Percentiles rank a stretch among this genome's conserved stretches.
Evolutionary conservation across 768 basidiomycete genomes (phyloP).

Genomic region (Tulasnella sp.): DNA sequence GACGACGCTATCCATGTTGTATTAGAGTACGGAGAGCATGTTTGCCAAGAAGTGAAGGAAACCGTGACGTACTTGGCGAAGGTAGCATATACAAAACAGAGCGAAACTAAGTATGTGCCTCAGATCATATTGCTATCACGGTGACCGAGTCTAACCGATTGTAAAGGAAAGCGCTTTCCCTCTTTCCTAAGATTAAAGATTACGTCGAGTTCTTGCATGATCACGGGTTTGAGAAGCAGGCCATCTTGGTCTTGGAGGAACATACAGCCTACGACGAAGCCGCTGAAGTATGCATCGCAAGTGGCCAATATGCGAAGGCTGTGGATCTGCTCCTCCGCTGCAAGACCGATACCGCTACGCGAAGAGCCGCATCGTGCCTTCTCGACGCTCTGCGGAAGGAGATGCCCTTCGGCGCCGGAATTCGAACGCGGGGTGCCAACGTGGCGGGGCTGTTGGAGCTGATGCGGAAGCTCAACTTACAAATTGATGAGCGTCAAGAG

Average conservation of each 20-base stretch:
- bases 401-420: neutral
- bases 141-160: neutral
- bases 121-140: neutral
- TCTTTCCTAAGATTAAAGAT: slow-evolving; percentile 44
- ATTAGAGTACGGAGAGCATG: slow-evolving; percentile 22
- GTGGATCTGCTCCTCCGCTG: neutral
- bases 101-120: slow-evolving; percentile 28
- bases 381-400: neutral
- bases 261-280: slow-evolving; percentile 38
- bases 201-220: slow-evolving; percentile 45
- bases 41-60: slow-evolving; percentile 26
- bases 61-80: slow-evolving; percentile 36
- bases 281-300: slow-evolving; percentile 39
- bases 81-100: slow-evolving; percentile 35
- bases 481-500: too few species aligned
- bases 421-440: neutral
- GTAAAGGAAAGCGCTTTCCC: slow-evolving; percentile 34
- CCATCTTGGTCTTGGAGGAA: slow-evolving; percentile 34
- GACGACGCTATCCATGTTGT: slow-evolving; percentile 12
- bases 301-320: slow-evolving; percentile 27
- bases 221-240: slow-evolving; percentile 40
- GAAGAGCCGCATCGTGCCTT: neutral
- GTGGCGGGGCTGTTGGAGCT: neutral
- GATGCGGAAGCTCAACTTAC: neutral
- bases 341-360: neutral